Conservation (phyloP, 2,329 filamentous ascomycete species). For the Monosporascus sp. region DNA sequence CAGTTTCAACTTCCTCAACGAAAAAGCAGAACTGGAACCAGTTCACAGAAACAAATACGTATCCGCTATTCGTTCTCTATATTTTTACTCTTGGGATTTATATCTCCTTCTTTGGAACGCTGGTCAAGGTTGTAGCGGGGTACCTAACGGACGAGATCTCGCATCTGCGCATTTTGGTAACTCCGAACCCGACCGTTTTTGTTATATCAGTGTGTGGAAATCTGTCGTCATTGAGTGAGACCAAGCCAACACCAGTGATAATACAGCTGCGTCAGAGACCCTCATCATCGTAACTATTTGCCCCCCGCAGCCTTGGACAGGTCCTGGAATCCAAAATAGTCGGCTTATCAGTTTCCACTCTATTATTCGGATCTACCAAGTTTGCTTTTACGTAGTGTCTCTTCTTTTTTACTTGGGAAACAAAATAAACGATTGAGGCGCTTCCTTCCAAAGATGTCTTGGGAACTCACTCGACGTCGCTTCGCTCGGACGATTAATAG, state of each 20-base stretch:
- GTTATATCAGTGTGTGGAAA: background rate
- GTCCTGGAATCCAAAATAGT: background rate
- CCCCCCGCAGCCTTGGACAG: background rate
- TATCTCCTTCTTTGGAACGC: no score
- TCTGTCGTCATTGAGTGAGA: background rate
- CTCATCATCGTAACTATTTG: background rate
- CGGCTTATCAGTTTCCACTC: background rate
- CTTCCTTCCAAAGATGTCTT: slow-evolving; percentile 41
- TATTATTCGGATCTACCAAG: background rate
- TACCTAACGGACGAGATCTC: no score
- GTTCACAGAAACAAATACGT: no score
- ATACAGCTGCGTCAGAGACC: background rate
- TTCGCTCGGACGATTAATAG: slow-evolving; percentile 62
- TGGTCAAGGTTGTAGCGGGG: no score
- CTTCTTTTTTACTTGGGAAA: background rate
- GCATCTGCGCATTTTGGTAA: background rate
- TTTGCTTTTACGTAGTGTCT: no score
- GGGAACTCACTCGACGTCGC: slow-evolving; percentile 55
- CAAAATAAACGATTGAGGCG: background rate
- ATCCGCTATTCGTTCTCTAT: no score
- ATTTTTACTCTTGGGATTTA: no score
- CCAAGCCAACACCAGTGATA: background rate
- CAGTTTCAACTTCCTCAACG: no score
- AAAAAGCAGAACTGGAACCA: no score
- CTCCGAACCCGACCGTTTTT: background rate